Evolutionary conservation across 345 rosid genomes (phyloP).

Genomic region (Eucalyptus guilfoylei): DNA sequence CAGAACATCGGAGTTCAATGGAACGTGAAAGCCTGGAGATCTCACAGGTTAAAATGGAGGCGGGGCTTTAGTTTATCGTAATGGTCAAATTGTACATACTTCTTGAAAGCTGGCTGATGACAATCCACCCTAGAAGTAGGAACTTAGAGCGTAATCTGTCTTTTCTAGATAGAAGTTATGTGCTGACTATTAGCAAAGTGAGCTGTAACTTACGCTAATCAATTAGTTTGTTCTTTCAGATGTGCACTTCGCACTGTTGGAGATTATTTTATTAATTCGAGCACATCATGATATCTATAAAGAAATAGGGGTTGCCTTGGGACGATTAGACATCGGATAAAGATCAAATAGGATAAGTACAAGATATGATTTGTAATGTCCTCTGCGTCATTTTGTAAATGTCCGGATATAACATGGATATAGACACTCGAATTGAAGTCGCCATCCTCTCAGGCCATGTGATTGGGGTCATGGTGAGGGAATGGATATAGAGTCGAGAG

Average conservation of each 20-base stretch:
- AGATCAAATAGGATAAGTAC: neutral
- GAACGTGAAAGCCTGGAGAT: neutral
- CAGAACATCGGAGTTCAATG: neutral
- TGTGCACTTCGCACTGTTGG: neutral
- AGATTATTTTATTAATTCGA: neutral
- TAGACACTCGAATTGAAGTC: neutral
- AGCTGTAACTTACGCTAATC: neutral
- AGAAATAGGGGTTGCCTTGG: neutral
- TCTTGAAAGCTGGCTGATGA: neutral
- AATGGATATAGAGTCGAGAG: no score
- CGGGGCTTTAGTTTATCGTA: neutral
- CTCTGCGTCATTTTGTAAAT: neutral
- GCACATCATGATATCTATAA: neutral
- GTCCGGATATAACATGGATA: neutral
- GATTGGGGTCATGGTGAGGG: neutral
- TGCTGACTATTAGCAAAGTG: neutral
- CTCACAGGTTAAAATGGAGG: slow-evolving; percentile 12
- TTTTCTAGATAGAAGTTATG: neutral
- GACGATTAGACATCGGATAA: neutral
- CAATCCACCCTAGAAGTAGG: neutral
- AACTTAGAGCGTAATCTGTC: neutral
- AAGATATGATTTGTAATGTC: neutral
- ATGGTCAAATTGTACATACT: neutral
- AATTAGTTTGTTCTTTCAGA: neutral
- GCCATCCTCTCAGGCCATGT: neutral